phyloP scores from a whole-genome alignment of 192 early-diverging fungal genomes.

The Gaertneriomyces semiglobifer region DNA sequence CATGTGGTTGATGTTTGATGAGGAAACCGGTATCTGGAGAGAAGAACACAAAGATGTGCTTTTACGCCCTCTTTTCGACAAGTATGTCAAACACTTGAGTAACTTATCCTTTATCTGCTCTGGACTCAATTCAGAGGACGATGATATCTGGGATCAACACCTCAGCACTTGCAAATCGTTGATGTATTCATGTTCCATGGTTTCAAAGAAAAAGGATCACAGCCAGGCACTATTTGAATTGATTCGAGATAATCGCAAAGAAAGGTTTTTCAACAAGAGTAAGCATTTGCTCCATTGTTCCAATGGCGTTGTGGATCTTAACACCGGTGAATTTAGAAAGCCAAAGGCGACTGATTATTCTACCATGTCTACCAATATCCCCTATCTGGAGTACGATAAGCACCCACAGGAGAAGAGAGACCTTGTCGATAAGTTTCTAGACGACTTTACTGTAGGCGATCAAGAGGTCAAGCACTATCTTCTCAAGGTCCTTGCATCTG shows the following conservation, averaged over 20 bases:
- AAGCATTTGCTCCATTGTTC: neutral
- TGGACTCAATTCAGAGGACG: neutral
- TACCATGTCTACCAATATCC: conserved; percentile 6
- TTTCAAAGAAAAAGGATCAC: conserved; percentile 3
- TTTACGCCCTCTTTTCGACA: neutral
- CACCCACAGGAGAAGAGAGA: conserved; percentile 7
- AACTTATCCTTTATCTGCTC: neutral
- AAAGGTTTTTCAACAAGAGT: conserved; percentile 1
- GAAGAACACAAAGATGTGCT: conserved; percentile 1
- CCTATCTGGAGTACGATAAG: conserved; percentile 3
- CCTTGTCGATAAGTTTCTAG: neutral
- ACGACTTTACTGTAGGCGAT: neutral
- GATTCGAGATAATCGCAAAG: conserved; percentile 2
- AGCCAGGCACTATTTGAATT: conserved; percentile 2
- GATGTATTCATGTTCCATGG: neutral
- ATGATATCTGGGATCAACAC: neutral
- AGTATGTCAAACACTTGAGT: neutral
- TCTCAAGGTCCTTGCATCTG: neutral
- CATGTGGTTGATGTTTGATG: conserved; percentile 7
- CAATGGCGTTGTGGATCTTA: conserved; percentile 2
- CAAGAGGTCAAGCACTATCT: neutral
- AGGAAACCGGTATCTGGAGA: neutral
- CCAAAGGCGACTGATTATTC: neutral
- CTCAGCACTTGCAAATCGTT: neutral
- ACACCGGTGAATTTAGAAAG: neutral